Base-by-base conservation (phyloP, 495 filamentous ascomycete species). In the Xylaria nigripes region DNA sequence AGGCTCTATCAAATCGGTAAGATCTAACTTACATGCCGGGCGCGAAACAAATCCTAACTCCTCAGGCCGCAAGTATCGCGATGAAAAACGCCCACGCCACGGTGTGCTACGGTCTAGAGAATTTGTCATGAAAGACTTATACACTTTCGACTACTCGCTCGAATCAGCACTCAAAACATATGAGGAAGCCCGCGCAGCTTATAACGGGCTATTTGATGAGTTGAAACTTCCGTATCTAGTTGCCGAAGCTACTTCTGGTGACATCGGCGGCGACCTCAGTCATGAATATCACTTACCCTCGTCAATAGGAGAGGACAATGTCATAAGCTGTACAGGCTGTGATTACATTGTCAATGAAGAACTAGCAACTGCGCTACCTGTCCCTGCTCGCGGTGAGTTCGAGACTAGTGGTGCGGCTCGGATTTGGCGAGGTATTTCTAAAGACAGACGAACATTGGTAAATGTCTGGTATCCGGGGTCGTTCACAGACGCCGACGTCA, bases 91-190 rank as follows among this genome's bases (percentile, higher is more conserved):
- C 22, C 93, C 94, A 6, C 76, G 93, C 32, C 86, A 95, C 59
- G 94, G 93, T 12, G 75, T 97, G 1, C 76, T 98, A 10, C 83
- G 93, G n/a, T 86, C 89, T 0, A 83, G 87, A 55, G 93, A 98
- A 61, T 98, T 98, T 61, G 69, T 89, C 50, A 98, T 98, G 93
- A 98, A 98, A 70, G 93, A 98, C 68, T 80, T 98, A 1, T 98
- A 98, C 64, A 97, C 94, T 0, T 98, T 98, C 60, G 93, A 98
- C 68, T 71, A 74, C 50, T 85, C 70, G 34, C 61, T 76, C 2
- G 63, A 80, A 21, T 68, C 79, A 6, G 93, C 93, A 0, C 68
- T 89, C 1, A 71, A 81, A 42, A 95, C 93, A 1, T 98, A 98
- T 60, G 59, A 80, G 5, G 67, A 78, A 18, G 90, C 95, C 4